phyloP scores from a whole-genome alignment of 768 basidiomycete genomes.

The Termitomyces sp. region DNA sequence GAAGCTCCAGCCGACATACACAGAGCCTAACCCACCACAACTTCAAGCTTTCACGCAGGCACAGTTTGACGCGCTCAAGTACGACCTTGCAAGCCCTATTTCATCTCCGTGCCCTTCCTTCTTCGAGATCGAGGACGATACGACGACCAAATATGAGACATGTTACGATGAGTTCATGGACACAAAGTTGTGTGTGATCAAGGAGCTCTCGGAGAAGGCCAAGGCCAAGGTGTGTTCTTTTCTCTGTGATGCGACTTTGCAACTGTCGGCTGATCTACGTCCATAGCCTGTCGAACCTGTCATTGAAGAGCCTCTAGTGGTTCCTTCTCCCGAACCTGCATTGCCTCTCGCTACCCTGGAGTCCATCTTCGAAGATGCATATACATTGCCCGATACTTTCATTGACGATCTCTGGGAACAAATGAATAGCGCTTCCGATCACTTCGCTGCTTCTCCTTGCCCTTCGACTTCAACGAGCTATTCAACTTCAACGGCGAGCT shows the following conservation, averaged over 20 bases:
- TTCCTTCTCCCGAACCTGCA: not conserved
- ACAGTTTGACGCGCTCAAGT: conserved; percentile 12
- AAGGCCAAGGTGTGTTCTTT: conserved; percentile 6
- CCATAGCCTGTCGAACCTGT: not conserved
- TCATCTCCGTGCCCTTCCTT: conserved; percentile 11
- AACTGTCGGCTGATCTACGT: not conserved
- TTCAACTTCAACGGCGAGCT: conserved; percentile 4
- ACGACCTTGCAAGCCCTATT: conserved; percentile 15
- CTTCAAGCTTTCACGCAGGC: conserved; percentile 4
- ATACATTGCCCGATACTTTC: conserved; percentile 9
- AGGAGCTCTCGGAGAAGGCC: conserved; percentile 9
- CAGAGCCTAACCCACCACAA: not conserved
- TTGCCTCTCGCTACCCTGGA: conserved; percentile 4
- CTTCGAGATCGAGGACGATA: conserved; percentile 18
- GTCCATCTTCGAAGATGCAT: conserved; percentile 6
- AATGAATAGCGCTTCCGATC: not conserved
- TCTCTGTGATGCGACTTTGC: not conserved
- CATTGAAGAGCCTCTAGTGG: not conserved
- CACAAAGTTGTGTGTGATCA: conserved; percentile 15
- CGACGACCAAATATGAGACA: conserved; percentile 13
- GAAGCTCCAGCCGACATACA: conserved; percentile 6
- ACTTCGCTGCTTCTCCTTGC: conserved; percentile 3
- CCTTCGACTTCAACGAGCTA: conserved; percentile 6
- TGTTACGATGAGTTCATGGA: conserved; percentile 21
- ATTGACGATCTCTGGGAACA: conserved; percentile 12